phyloP scores from a whole-genome alignment of 306 rosid species.

The Prinsepia uniflora region DNA sequence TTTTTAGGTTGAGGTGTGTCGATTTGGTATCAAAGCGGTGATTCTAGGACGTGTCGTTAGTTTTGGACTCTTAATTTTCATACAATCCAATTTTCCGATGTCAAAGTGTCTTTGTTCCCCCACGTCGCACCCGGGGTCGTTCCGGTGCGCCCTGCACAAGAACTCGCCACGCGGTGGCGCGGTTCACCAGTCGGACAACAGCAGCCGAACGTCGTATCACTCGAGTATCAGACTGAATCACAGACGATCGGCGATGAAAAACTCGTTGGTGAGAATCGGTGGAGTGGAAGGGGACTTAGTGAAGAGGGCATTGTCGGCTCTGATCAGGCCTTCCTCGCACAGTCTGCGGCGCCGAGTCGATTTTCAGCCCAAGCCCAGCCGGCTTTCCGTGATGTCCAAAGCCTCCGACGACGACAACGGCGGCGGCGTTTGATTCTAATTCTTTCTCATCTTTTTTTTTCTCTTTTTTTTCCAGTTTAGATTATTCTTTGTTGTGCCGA shows the following conservation, averaged over 20 bases:
- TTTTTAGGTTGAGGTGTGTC: too few relatives aligned
- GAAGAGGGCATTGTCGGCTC: constrained; percentile 42
- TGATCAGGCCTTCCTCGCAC: constrained; percentile 50
- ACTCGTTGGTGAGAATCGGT: constrained; percentile 58
- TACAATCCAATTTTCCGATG: too few relatives aligned
- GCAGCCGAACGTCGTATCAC: not conserved
- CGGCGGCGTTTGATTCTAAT: not conserved
- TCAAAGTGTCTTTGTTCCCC: constrained; percentile 48
- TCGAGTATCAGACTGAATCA: constrained; percentile 37
- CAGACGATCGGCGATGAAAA: constrained; percentile 64
- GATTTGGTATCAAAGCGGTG: too few relatives aligned
- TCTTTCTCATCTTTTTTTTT: not conserved
- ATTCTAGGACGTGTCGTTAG: too few relatives aligned
- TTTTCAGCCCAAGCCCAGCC: constrained; percentile 48
- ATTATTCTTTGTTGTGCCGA: not conserved
- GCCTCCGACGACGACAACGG: constrained; percentile 20
- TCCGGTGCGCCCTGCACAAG: constrained; percentile 64
- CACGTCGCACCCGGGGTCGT: constrained; percentile 67
- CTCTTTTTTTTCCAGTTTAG: not conserved
- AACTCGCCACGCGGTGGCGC: not conserved
- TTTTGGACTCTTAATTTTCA: too few relatives aligned
- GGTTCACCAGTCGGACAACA: not conserved
- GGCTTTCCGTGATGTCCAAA: constrained; percentile 52
- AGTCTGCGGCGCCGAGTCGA: constrained; percentile 50
- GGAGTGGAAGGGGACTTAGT: constrained; percentile 53